Base-by-base conservation (phyloP, 192 early-diverging fungal genomes). In the Backusella macrospora region DNA sequence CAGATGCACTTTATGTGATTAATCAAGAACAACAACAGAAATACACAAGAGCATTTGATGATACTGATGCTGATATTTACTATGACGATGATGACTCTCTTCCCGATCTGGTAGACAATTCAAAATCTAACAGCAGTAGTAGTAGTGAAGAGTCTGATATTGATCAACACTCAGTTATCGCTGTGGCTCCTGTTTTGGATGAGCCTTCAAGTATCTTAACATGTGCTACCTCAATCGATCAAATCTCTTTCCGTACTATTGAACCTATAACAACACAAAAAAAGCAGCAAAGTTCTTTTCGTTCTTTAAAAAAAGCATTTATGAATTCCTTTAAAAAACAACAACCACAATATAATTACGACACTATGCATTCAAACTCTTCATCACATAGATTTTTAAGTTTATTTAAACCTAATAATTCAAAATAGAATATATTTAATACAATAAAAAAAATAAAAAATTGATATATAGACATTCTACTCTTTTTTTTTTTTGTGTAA, bases 271-370 rank as follows among this genome's bases (percentile, higher is more conserved):
- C 49, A 1, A 52, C 49, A 18, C n/a, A 21, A 21, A 52, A 52
- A 52, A 52, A 52, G n/a, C 16, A 21, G 21, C 16, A 52, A n/a
- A 34, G 29, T 52, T 52, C 49, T 5, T 26, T 66, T n/a, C 65
- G 65, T 43, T 66, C 65, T 66, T 66, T 66, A 59, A 59, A 59
- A 66, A 66, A 66, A 40, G 43, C 37, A 12, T 43, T 66, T 12
- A 66, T 66, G 38, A 39, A 39, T 39, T 38, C 65, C n/a, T 42
- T 66, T 40, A 66, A 39, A 42, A 16, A 38, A 42, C 37, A 40
- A 16, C 37, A 66, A 16, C 65, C 8, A 40, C 37, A 66, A 18
- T 38, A 42, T 43, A 34, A 34, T 34, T 34, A 34, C 29, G 2
- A 34, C 2, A 34, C 29, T 34, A 21, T 43, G 37, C 65, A 65